phyloP scores from a whole-genome alignment of 441 rosid species.

The Euphorbia celastroides region DNA sequence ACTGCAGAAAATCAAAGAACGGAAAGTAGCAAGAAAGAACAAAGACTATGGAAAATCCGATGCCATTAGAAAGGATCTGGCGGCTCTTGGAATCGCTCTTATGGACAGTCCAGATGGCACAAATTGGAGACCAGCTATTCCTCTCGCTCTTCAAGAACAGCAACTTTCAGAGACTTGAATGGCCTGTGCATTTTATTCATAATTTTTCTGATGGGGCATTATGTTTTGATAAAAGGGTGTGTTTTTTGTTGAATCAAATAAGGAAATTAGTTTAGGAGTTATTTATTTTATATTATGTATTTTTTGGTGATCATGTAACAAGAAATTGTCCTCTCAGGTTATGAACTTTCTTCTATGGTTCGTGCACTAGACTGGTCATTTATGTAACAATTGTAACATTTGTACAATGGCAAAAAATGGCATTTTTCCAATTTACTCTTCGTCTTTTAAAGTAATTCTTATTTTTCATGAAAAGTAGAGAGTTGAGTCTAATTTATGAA shows the following conservation, averaged over 20 bases:
- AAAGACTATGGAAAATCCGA: constrained; percentile 85
- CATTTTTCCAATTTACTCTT: too few relatives aligned
- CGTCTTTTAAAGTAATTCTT: too few relatives aligned
- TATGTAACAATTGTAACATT: too few relatives aligned
- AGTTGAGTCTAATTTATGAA: too few relatives aligned
- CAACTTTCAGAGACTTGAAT: constrained; percentile 28
- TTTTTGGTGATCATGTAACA: constrained; percentile 9
- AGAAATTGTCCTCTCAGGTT: too few relatives aligned
- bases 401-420: too few relatives aligned
- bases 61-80: constrained; percentile 73
- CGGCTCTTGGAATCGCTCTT: constrained; percentile 66
- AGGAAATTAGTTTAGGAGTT: constrained; percentile 6
- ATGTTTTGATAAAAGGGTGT: background rate
- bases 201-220: too few relatives aligned
- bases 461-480: too few relatives aligned
- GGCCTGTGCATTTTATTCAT: too few relatives aligned
- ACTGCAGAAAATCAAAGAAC: constrained; percentile 51
- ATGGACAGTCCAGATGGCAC: constrained; percentile 90
- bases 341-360: too few relatives aligned
- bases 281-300: background rate
- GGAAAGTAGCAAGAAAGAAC: constrained; percentile 66
- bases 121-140: constrained; percentile 94
- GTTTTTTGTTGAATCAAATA: background rate
- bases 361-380: too few relatives aligned
- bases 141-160: constrained; percentile 62